Percentiles rank a stretch among this genome's conserved stretches.
Evolutionary conservation across 345 rosid genomes (phyloP).

Genomic region (Acer saccharum): DNA sequence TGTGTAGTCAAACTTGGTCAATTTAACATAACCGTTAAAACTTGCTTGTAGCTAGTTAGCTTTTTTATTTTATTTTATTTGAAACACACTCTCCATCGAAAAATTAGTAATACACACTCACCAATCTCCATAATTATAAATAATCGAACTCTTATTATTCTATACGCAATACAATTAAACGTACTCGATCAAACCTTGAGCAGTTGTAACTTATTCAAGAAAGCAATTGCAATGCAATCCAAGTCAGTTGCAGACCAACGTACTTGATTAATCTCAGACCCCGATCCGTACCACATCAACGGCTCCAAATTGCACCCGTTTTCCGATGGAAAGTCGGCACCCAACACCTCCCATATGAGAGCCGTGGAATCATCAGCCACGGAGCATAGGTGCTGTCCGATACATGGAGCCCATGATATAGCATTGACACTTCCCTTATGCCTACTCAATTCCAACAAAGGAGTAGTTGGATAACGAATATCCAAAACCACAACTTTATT

Average conservation of each 20-base stretch:
- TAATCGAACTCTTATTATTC: background rate
- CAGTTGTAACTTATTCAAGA: conserved; percentile 46
- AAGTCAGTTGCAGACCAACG: conserved; percentile 53
- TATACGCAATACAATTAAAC: background rate
- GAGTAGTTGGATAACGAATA: conserved; percentile 55
- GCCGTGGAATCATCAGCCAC: conserved; percentile 58
- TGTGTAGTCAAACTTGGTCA: too few species aligned
- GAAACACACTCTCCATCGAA: too few species aligned
- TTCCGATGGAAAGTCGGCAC: conserved; percentile 4
- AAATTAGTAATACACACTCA: too few species aligned
- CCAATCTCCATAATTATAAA: background rate
- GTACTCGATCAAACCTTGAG: conserved; percentile 32
- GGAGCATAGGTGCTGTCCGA: conserved; percentile 47
- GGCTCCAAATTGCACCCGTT: conserved; percentile 35
- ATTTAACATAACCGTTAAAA: too few species aligned
- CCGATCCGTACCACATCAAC: conserved; percentile 47
- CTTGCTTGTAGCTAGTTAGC: too few species aligned
- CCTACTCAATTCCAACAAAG: conserved; percentile 41
- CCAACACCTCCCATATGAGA: conserved; percentile 49
- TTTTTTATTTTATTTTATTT: too few species aligned
- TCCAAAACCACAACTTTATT: conserved; percentile 50
- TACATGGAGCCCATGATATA: conserved; percentile 47
- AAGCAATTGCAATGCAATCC: conserved; percentile 48
- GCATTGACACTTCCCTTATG: conserved; percentile 56
- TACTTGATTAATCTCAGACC: conserved; percentile 48